These are phyloP conservation scores for Starmerella etchellsii DNA, from an alignment of 805 yeast species.

Conservation along the genomic window DNA sequence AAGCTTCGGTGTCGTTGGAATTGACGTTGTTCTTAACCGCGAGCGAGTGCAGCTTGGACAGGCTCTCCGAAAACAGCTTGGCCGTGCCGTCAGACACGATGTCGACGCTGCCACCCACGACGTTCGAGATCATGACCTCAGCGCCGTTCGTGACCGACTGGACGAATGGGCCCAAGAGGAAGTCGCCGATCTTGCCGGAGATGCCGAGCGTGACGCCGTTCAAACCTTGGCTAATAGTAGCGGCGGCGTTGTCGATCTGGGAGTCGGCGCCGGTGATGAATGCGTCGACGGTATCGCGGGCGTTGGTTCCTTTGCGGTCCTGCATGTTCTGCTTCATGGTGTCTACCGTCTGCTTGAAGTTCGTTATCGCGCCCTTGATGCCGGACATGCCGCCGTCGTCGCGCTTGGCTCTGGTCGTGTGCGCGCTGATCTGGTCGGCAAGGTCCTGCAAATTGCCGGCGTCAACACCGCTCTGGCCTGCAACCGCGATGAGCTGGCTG, in stretches of 20 bases:
- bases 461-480: conserved; percentile 14
- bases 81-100: conserved; percentile 23
- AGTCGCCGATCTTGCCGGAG: conserved; percentile 20
- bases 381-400: conserved; percentile 8
- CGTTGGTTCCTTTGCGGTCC: conserved; percentile 19
- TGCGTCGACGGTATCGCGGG: conserved; percentile 18
- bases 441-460: conserved; percentile 12
- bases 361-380: conserved; percentile 17
- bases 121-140: conserved; percentile 23
- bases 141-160: conserved; percentile 27
- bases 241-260: conserved; percentile 25
- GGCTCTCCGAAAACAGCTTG: conserved; percentile 15
- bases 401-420: conserved; percentile 8
- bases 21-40: conserved; percentile 18
- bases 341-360: conserved; percentile 17
- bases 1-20: conserved; percentile 4
- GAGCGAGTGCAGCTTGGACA: conserved; percentile 16
- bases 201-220: conserved; percentile 21
- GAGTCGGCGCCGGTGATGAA: conserved; percentile 27
- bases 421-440: conserved; percentile 10
- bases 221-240: conserved; percentile 12
- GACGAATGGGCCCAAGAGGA: conserved; percentile 21
- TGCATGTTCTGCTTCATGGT: conserved; percentile 16
- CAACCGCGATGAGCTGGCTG: conserved; percentile 14
- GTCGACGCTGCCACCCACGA: conserved; percentile 22